Conservation (phyloP, 805 yeast species). For the Candida khao-thaluensis region DNA sequence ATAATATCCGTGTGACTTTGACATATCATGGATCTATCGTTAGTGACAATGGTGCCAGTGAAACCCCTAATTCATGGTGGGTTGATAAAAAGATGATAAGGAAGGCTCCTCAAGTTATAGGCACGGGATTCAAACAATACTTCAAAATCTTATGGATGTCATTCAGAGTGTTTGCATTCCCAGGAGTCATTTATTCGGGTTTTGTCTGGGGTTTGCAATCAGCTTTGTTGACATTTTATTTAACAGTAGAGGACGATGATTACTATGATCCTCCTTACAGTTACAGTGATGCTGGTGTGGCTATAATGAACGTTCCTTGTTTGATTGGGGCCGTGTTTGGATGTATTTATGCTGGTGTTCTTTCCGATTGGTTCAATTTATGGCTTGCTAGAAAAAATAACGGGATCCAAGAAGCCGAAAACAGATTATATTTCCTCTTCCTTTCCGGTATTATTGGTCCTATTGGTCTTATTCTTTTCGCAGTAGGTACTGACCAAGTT, state of each 20-base stretch:
- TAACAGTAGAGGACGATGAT: conserved; percentile 39
- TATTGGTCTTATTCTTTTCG: conserved; percentile 35
- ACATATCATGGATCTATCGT: conserved; percentile 46
- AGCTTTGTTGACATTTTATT: conserved; percentile 38
- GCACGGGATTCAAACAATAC: conserved; percentile 43
- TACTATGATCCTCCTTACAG: conserved; percentile 35
- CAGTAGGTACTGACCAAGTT: conserved; percentile 35
- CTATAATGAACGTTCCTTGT: conserved; percentile 40
- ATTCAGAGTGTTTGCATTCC: conserved; percentile 35
- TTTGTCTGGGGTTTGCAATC: conserved; percentile 41
- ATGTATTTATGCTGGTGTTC: conserved; percentile 34
- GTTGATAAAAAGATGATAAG: conserved; percentile 32
- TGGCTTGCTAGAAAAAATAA: conserved; percentile 38
- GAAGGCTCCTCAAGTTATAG: conserved; percentile 33
- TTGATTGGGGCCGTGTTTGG: conserved; percentile 41
- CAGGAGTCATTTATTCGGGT: conserved; percentile 38
- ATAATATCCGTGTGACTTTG: conserved; percentile 8
- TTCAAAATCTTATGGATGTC: conserved; percentile 31
- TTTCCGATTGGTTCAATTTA: conserved; percentile 33
- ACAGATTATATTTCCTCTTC: conserved; percentile 34
- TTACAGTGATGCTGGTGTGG: conserved; percentile 35
- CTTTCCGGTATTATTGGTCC: conserved; percentile 37
- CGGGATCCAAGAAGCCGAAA: conserved; percentile 39
- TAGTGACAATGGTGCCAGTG: conserved; percentile 27
- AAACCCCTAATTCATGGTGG: conserved; percentile 27